phyloP scores from a whole-genome alignment of 345 rosid species.

The Pugionium cornutum region DNA sequence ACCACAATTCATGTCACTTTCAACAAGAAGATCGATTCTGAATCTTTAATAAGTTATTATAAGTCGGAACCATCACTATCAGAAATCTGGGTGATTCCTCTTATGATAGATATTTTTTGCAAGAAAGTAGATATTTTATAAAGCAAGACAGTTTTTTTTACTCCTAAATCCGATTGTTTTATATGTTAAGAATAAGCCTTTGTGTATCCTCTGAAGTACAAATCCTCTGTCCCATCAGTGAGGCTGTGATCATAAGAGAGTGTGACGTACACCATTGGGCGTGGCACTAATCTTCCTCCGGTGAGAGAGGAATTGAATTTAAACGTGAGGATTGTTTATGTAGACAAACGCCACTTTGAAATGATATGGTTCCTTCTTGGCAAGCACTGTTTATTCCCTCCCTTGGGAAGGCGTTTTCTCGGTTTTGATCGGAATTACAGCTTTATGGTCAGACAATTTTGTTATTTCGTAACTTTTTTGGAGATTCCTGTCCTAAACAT shows the following conservation, averaged over 20 bases:
- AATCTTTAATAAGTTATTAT: slow-evolving; percentile 11
- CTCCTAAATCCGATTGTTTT: slow-evolving; percentile 22
- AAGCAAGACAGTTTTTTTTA: not conserved
- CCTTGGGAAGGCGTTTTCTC: no score
- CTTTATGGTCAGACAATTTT: no score
- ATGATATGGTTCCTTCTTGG: no score
- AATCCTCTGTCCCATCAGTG: slow-evolving; percentile 86
- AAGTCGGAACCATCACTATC: slow-evolving; percentile 4
- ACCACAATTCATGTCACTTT: slow-evolving; percentile 14
- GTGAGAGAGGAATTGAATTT: slow-evolving; percentile 2
- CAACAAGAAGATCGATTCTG: slow-evolving; percentile 14
- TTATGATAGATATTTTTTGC: slow-evolving; percentile 3
- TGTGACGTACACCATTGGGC: slow-evolving; percentile 87
- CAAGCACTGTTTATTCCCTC: no score
- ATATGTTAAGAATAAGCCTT: slow-evolving; percentile 67
- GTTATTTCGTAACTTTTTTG: no score
- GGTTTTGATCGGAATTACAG: no score
- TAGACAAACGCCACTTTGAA: no score
- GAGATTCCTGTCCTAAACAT: no score
- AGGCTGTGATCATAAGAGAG: slow-evolving; percentile 76
- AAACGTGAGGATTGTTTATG: slow-evolving; percentile 30
- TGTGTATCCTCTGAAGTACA: slow-evolving; percentile 78
- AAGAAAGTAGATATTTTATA: not conserved
- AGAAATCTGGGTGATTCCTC: slow-evolving; percentile 12
- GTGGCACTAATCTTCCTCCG: slow-evolving; percentile 53